Conservation (phyloP, 345 rosid species). For the Hevea brasiliensis region DNA sequence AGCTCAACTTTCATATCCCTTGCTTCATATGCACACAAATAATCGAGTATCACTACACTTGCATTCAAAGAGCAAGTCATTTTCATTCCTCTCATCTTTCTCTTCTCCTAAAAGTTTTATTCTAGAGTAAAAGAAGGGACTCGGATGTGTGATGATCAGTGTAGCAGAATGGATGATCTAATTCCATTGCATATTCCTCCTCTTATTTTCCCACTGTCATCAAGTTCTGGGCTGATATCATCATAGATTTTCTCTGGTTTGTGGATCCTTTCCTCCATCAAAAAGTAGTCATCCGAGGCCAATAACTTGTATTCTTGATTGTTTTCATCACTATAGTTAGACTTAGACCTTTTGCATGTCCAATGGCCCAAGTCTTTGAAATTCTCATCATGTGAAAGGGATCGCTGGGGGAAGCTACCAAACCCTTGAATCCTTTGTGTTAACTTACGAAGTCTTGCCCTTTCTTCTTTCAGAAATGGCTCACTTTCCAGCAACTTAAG, state of each 20-base stretch:
- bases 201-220: not conserved
- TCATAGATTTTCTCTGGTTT: not conserved
- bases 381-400: slow-evolving; percentile 20
- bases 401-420: slow-evolving; percentile 51
- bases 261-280: not conserved
- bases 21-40: no score
- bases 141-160: slow-evolving; percentile 8
- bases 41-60: no score
- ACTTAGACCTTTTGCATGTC: slow-evolving; percentile 28
- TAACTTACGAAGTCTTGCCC: slow-evolving; percentile 48
- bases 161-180: slow-evolving; percentile 46
- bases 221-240: not conserved
- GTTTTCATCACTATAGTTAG: slow-evolving; percentile 10
- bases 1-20: no score
- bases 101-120: no score
- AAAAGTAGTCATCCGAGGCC: slow-evolving; percentile 9
- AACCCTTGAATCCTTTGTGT: slow-evolving; percentile 63
- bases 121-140: slow-evolving; percentile 32
- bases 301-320: slow-evolving; percentile 11
- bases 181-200: not conserved
- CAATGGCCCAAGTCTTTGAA: slow-evolving; percentile 7
- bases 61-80: no score
- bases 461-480: slow-evolving; percentile 47
- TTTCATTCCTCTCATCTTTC: no score
- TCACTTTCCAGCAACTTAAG: slow-evolving; percentile 50